These are phyloP conservation scores for Dorcoceras hygrometricum DNA, from an alignment of 257 asterid genomes.

Conservation along the genomic window DNA sequence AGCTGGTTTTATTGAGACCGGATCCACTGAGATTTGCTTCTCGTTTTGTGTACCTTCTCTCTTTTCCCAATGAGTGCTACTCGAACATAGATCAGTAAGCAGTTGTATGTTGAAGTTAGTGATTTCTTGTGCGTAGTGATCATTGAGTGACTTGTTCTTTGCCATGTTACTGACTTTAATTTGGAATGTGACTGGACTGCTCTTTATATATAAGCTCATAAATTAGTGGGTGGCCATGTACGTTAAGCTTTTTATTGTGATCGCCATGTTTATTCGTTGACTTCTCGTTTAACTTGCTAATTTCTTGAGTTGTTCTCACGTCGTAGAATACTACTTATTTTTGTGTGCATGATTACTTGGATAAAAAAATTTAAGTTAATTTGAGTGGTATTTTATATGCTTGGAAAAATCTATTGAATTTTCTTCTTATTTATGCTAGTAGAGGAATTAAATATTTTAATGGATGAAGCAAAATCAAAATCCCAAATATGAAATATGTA, in stretches of 20 bases:
- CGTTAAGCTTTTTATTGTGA: neutral
- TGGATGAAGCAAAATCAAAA: no score
- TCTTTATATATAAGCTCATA: no score
- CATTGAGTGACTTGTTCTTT: no score
- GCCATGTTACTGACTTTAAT: neutral
- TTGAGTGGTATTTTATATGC: no score
- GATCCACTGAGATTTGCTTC: slow-evolving; percentile 71
- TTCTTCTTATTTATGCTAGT: no score
- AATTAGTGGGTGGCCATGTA: neutral
- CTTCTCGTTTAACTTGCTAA: neutral
- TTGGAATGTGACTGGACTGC: neutral
- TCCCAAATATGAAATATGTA: no score
- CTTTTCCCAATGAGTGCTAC: slow-evolving; percentile 18
- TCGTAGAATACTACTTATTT: neutral
- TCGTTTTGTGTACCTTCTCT: slow-evolving; percentile 34
- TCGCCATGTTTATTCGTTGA: neutral
- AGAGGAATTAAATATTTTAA: no score
- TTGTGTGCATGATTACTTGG: no score
- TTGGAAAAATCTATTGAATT: no score
- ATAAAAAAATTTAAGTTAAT: no score
- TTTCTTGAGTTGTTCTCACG: neutral
- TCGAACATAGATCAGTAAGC: neutral
- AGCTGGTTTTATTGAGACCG: slow-evolving; percentile 41
- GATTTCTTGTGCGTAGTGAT: neutral
- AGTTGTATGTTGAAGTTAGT: slow-evolving; percentile 1